These are phyloP conservation scores for Yarrowia hollandica DNA, from an alignment of 805 yeast species.

Conservation along the genomic window DNA sequence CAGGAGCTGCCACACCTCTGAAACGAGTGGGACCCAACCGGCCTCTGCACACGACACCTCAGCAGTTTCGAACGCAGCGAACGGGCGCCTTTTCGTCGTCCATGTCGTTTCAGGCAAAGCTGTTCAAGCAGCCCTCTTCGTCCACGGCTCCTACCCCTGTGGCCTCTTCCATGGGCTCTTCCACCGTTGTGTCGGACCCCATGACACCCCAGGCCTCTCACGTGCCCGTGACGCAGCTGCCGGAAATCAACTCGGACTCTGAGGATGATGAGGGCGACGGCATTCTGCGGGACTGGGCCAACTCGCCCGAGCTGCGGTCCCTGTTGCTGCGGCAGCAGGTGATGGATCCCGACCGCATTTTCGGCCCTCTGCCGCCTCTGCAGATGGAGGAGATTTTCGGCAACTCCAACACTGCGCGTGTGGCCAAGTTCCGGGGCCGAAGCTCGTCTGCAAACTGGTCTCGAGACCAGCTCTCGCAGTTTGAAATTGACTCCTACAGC, in stretches of 20 bases:
- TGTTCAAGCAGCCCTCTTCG: conserved; percentile 18
- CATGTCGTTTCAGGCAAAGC: conserved; percentile 27
- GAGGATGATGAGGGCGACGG: conserved; percentile 55
- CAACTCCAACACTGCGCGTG: conserved; percentile 42
- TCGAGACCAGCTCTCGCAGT: conserved; percentile 48
- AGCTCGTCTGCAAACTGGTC: conserved; percentile 57
- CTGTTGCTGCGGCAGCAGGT: conserved; percentile 50
- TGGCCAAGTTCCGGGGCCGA: conserved; percentile 53
- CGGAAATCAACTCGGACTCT: conserved; percentile 45
- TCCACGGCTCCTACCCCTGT: conserved; percentile 6
- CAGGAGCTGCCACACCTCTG: conserved; percentile 1
- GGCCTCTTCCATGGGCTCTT: conserved; percentile 1
- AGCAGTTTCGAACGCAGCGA: conserved; percentile 28
- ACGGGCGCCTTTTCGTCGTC: conserved; percentile 10
- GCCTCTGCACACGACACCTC: conserved; percentile 25
- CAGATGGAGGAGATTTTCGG: conserved; percentile 69
- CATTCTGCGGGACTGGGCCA: conserved; percentile 61
- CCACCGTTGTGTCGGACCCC: conserved; percentile 8
- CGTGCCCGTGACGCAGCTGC: conserved; percentile 32
- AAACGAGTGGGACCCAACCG: conserved; percentile 21
- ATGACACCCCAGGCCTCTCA: conserved; percentile 26
- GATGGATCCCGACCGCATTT: conserved; percentile 65
- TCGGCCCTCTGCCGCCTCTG: conserved; percentile 72
- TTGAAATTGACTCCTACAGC: conserved; percentile 52
- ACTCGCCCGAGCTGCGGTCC: conserved; percentile 54